Base-by-base conservation (phyloP, 208 protist genomes). In the Crithidia sp. region DNA sequence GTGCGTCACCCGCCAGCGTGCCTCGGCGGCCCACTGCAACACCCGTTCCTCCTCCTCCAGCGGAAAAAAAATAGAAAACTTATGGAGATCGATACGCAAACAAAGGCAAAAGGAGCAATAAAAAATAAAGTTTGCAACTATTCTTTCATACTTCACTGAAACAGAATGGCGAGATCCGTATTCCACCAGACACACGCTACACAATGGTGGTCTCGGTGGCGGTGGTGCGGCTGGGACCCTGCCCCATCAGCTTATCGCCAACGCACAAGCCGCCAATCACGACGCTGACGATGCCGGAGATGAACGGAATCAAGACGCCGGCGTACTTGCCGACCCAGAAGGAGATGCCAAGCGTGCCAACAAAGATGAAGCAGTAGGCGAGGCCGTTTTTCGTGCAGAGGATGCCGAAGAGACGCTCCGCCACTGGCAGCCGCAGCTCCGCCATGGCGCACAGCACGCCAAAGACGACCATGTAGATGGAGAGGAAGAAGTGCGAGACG, bases 281-380 rank as follows among this genome's bases (percentile, higher is more conserved):
- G 4, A 79, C 52, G 36, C 76, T 81, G 59, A 61, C 43, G 39
- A 85, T 83, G 50, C 83, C 83, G 0, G 74, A 69, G 52, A 85
- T 78, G 69, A 88, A 88, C 3, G 83, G 83, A 10, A 88, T 74
- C 14, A 88, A 59, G 16, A 69, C 50, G 19, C 45, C 75, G 4
- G 75, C 71, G 39, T 56, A 64, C 44, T 37, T 64, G 56, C 68
- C 59, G 19, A 84, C 63, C 41, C 84, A 82, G 54, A 89, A 82
- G 3, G 76, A 83, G 57, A 89, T 74, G 62, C 84, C 84, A 5
- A 89, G 77, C 19, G 84, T 89, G 12, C 84, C 84, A 6, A 71
- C 80, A 60, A 89, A 89, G 53, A 83, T 69, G 19, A 89, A 89
- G 63, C 85, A 84, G 39, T 79, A 40, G 0, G 67, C 81, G 39